A percentile compares a stretch with the other conserved stretches of the same genome.
Evolutionary conservation across 345 rosid species (phyloP).

Genomic region (Boechera divaricarpa): DNA sequence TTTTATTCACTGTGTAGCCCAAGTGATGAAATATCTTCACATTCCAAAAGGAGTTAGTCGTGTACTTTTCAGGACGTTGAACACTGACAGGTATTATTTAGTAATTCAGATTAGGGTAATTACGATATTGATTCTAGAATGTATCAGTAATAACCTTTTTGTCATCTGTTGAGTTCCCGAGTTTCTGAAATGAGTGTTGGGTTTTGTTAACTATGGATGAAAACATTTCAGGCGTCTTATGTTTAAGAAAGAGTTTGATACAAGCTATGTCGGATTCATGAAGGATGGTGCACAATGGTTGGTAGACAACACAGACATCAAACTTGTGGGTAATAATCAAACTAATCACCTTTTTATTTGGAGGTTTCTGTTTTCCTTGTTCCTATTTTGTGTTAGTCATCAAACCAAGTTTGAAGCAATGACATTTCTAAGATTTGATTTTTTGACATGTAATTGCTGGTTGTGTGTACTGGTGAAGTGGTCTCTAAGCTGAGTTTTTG

Average conservation of each 20-base stretch:
- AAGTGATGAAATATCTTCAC: conserved; percentile 73
- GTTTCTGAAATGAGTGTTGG: neutral
- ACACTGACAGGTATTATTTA: conserved; percentile 74
- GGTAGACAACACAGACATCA: conserved; percentile 88
- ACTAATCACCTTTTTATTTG: neutral
- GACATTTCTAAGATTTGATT: conserved; percentile 3
- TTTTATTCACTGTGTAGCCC: conserved; percentile 49
- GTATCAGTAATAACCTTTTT: neutral
- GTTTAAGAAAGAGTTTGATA: conserved; percentile 71
- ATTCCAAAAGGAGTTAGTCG: conserved; percentile 81
- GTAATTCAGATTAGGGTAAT: neutral
- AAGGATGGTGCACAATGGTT: conserved; percentile 89
- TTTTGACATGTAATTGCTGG: neutral
- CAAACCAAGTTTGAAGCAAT: neutral
- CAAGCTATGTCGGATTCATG: conserved; percentile 85
- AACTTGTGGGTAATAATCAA: conserved; percentile 65
- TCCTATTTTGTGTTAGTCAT: neutral
- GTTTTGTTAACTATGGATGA: neutral
- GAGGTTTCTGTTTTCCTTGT: neutral
- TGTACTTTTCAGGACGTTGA: conserved; percentile 84
- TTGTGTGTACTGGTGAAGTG: conserved; percentile 6
- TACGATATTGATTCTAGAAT: neutral
- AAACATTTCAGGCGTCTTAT: conserved; percentile 69
- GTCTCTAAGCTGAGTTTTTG: conserved; percentile 17
- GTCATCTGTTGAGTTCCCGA: no score